A percentile compares a stretch with the other conserved stretches of the same genome.
Conservation (phyloP, 1,284 basidiomycete genomes). For the Sphagnurus paluster region DNA sequence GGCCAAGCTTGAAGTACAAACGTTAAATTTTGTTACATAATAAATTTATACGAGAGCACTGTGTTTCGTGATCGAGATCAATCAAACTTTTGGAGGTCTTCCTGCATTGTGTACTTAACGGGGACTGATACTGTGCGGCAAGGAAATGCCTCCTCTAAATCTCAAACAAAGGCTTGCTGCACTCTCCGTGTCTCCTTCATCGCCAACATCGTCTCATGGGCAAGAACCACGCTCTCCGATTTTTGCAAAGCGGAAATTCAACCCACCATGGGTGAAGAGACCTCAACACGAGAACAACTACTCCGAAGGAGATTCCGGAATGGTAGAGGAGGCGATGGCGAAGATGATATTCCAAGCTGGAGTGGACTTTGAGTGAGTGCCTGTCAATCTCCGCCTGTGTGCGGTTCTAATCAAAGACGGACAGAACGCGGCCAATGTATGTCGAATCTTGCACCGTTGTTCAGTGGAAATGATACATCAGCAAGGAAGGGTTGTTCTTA, state of each 20-base stretch:
- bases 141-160: conserved; percentile 28
- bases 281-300: conserved; percentile 17
- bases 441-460: conserved; percentile 25
- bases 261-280: conserved; percentile 38
- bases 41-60: too few relatives aligned
- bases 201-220: conserved; percentile 39
- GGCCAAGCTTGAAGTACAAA: too few relatives aligned
- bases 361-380: conserved; percentile 84
- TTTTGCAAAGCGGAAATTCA: conserved; percentile 36
- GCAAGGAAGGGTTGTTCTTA: conserved; percentile 70
- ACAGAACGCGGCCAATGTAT: conserved; percentile 82
- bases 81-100: too few relatives aligned
- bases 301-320: conserved; percentile 36
- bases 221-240: conserved; percentile 25
- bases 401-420: conserved; percentile 12
- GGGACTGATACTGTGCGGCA: neutral
- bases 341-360: conserved; percentile 84
- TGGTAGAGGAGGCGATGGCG: conserved; percentile 63
- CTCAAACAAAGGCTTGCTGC: conserved; percentile 63
- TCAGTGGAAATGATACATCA: conserved; percentile 14
- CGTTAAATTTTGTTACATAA: too few relatives aligned
- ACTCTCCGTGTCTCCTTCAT: conserved; percentile 49
- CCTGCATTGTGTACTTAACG: too few relatives aligned
- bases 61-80: too few relatives aligned
- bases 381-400: conserved; percentile 5